Base-by-base conservation (phyloP, 139 green algal genomes). In the Chlamydomonas eustigma region DNA sequence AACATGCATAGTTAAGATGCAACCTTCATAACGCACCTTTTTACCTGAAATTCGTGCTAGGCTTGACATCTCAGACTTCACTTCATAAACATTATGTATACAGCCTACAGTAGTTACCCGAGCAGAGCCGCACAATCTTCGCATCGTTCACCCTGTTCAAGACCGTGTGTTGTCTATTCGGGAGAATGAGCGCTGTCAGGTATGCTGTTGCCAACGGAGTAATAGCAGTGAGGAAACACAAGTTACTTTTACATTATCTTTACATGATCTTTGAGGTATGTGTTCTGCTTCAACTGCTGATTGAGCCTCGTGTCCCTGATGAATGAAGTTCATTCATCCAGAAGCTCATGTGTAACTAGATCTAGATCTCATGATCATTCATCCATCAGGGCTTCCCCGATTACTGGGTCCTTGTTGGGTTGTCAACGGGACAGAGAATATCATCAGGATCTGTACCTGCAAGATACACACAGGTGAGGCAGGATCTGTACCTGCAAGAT, bases 41-140 rank as follows among this genome's bases (percentile, higher is more conserved):
- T n/a, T n/a, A n/a, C n/a, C n/a, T n/a, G n/a, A n/a, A n/a, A n/a
- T n/a, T n/a, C n/a, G n/a, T n/a, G n/a, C n/a, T n/a, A n/a, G n/a
- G n/a, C n/a, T n/a, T n/a, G n/a, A n/a, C n/a, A n/a, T n/a, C n/a
- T n/a, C n/a, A n/a, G n/a, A n/a, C n/a, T n/a, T n/a, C n/a, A n/a
- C n/a, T n/a, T n/a, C n/a, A n/a, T n/a, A n/a, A n/a, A n/a, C n/a
- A n/a, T n/a, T n/a, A n/a, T n/a, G n/a, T n/a, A n/a, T n/a, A 25
- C 84, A 91, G 74, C 72, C 84, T 1, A 93, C 89, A n/a, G 89
- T 95, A 37, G 85, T 97, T 18, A 91, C 88, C 1, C 86, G 91
- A 1, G 85, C 91, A 0, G 88, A 97, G 88, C 91, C 91, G 1
- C 91, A 96, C 85, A 96, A 96, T 80, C 75, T 93, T 38, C 39